phyloP scores from a whole-genome alignment of 345 rosid species.

The Rhizophora mangle region DNA sequence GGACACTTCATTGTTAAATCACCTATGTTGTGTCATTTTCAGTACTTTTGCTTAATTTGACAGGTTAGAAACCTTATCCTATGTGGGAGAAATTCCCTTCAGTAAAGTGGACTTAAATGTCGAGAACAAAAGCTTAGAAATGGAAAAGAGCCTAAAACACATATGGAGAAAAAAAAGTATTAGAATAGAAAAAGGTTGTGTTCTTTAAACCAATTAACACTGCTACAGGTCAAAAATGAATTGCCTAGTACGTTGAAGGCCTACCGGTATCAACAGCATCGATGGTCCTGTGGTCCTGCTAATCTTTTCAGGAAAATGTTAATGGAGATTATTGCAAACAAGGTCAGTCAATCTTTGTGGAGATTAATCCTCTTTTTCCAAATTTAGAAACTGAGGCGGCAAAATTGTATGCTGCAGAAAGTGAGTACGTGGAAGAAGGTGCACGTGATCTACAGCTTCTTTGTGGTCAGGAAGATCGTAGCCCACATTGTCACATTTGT shows the following conservation, averaged over 20 bases:
- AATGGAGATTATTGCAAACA: conserved; percentile 72
- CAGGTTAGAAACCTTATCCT: no score
- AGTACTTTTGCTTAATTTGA: no score
- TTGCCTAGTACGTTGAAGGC: conserved; percentile 93
- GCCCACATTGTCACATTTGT: conserved; percentile 82
- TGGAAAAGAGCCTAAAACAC: no score
- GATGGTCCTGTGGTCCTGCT: conserved; percentile 99
- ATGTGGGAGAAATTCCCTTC: no score
- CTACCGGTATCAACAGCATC: conserved; percentile 84
- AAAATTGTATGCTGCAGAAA: conserved; percentile 44
- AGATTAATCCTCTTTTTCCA: neutral
- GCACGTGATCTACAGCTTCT: conserved; percentile 93
- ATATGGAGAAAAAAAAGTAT: no score
- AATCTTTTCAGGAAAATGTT: conserved; percentile 92
- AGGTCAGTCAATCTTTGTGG: conserved; percentile 30
- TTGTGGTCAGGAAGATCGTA: conserved; percentile 76
- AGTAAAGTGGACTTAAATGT: no score
- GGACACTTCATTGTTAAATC: no score
- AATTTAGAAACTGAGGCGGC: neutral
- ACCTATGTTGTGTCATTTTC: no score
- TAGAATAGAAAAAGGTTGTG: no score
- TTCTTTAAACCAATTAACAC: neutral
- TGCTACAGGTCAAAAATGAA: conserved; percentile 80
- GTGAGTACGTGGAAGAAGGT: conserved; percentile 85
- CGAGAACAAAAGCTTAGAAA: no score